Evolutionary conservation across 306 rosid genomes (phyloP), one percentile per base, ranked within the genome.

Genomic region (Prunus armeniaca): DNA sequence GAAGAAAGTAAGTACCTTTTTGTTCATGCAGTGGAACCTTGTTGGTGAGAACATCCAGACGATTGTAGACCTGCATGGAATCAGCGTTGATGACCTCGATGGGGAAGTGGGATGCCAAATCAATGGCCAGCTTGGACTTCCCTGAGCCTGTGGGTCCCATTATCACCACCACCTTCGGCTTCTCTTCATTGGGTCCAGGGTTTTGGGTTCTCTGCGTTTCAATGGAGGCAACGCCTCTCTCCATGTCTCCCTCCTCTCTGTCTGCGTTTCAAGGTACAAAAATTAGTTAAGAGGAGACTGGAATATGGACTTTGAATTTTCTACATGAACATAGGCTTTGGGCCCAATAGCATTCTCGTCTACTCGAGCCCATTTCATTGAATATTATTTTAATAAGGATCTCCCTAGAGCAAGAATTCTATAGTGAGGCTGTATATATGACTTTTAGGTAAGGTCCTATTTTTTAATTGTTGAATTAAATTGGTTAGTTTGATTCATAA

Each of bases 141-240:
- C 96, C 96, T 13, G 98, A 91, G 57, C 87, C 97, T 4, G 96
- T 91, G 77, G 96, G 96, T 61, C 97, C 98, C 84, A 91, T 87
- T 43, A 90, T 85, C 32, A 91, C 95, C 17, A 90, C 82, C 65
- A 91, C 81, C 79, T 81, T 90, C 58, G 86, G 86, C 81, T 79
- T 85, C 76, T 79, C 76, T 61, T 65, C 63, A 47, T 20, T 32
- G 49, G 9, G 22, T 67, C 65, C 81, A 9, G 83, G 82, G 88
- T 82, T 89, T 79, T 38, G 62, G 47, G 58, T 28, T 72, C 79
- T 49, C 74, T 12, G 61, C 20, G 77, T 49, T 38, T 41, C 74
- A 2, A 63, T 14, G 38, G 43, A 50, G 4, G 46, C 47, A 3
- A 38, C 70, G 43, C 32, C 64, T 17, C 71, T 47, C 45, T 69